These are phyloP conservation scores for Pulveroboletus sp. DNA, from an alignment of 768 basidiomycete species.

Conservation along the genomic window DNA sequence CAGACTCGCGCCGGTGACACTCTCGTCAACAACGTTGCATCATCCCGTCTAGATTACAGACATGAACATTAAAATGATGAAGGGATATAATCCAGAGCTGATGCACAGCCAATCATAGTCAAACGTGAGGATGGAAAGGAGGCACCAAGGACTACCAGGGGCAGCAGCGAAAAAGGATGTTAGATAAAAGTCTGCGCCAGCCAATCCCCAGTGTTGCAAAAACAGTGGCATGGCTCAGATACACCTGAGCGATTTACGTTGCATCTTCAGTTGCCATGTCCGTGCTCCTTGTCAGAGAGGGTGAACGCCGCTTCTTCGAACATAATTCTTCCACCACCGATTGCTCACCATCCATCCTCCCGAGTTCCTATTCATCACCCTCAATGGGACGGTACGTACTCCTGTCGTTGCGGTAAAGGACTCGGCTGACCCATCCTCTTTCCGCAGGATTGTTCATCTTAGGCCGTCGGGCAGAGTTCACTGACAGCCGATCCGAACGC, in stretches of 20 bases:
- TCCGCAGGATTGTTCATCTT: conserved; percentile 18
- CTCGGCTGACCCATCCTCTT: conserved; percentile 46
- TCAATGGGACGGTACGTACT: conserved; percentile 46
- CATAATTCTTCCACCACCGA: conserved; percentile 23
- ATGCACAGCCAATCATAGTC: not conserved
- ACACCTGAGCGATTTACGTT: conserved; percentile 3
- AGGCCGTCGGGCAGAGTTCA: conserved; percentile 25
- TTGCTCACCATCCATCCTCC: conserved; percentile 43
- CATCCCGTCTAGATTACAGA: conserved; percentile 12
- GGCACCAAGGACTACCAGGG: conserved; percentile 6
- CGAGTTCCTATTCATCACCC: conserved; percentile 53
- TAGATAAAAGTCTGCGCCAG: not conserved
- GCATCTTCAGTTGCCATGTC: conserved; percentile 6
- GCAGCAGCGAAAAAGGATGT: conserved; percentile 2
- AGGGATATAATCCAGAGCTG: conserved; percentile 3
- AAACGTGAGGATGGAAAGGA: conserved; percentile 28
- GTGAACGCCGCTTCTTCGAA: conserved; percentile 10
- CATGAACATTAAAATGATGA: not conserved
- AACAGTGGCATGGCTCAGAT: conserved; percentile 1
- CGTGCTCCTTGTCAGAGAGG: conserved; percentile 10
- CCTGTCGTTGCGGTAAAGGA: conserved; percentile 42
- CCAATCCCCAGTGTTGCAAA: conserved; percentile 4
- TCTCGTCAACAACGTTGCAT: conserved; percentile 6
- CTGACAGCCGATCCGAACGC: conserved; percentile 36
- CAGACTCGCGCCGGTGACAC: not conserved